Base-by-base conservation (phyloP, 352 stramenopile genomes). In the Phytophthora tentaculata region DNA sequence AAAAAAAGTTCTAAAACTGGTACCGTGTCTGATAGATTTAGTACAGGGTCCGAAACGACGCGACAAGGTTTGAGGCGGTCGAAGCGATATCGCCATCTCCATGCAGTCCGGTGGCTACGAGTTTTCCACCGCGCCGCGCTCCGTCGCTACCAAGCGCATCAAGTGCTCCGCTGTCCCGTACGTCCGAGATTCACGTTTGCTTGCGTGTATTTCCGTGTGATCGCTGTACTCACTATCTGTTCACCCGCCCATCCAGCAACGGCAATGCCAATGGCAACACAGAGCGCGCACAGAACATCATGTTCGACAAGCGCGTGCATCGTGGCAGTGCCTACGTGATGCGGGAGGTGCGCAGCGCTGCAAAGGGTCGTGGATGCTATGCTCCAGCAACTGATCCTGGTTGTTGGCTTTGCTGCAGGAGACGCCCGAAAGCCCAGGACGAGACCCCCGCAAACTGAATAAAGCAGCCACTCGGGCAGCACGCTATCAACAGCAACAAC, bases 281-380 rank as follows among this genome's bases (percentile, higher is more conserved):
- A 26, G 84, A 91, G 13, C 70, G 81, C 44, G 16, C 76, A 13
- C 86, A 96, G 56, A 98, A 98, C 65, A 95, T 98, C 64, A 98
- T 98, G 95, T 98, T 87, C 53, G 93, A 98, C 71, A 83, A 85
- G 45, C 84, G 95, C n/a, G 85, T 98, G 39, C 88, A 98, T 39
- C 89, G 95, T n/a, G 94, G 95, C 9, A 98, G 95, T 57, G 98
- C 94, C 19, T 98, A 97, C 72, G 86, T 94, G 29, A 79, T 79
- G 28, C 75, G 82, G 49, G 83, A 89, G 56, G 77, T 88, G 39
- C 28, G 74, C 32, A 13, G 0, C 16, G n/a, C 49, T 29, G 54
- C 26, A 61, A 29, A 53, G 23, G 5, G 28, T 32, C 5, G 9
- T 9, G 28, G 5, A 19, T 57, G 12, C 29, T 39, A n/a, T 43